Base-by-base conservation (phyloP, 2,329 filamentous ascomycete genomes). In the Penicillium janthinellum region DNA sequence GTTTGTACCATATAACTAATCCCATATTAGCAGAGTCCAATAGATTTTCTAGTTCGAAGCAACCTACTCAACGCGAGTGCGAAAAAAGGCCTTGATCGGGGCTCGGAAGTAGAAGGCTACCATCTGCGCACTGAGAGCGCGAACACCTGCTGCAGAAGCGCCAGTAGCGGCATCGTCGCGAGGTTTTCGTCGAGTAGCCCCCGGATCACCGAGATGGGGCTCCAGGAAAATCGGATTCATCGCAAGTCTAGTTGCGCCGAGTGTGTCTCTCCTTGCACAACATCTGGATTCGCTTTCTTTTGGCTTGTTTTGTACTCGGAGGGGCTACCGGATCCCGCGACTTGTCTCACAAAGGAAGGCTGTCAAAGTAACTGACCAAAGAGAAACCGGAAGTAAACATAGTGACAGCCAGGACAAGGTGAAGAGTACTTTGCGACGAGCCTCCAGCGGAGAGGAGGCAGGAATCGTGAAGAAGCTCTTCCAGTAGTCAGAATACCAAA, bases 71-170 rank as follows among this genome's bases (percentile, higher is more conserved):
- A 97, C 92, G 59, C 93, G 83, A 1, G 91, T 93, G 62, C 91
- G 86, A 78, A 97, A 96, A 74, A 97, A 97, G 15, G 92, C 90
- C 77, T 96, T 96, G 55, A 92, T 90, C 0, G 93, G 93, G 0
- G 92, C 91, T 58, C 92, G 84, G 73, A 96, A 97, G 78, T 96
- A 97, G 70, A 96, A 96, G 25, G 92, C 89, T 56, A 96, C 85
- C 69, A 92, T 82, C 72, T 96, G 90, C 7, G 91, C 90, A 68
- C 89, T 93, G 63, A 96, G 76, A 31, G 92, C 93, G 49, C 93
- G 89, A 64, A 92, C 90, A 42, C 91, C 87, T 22, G 92, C 92
- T 4, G 92, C 92, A 22, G 91, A 92, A n/a, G 91, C 90, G 50
- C 90, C 92, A 15, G 86, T 88, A 12, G 84, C 83, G 14, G 86